Conservation (phyloP, 768 basidiomycete genomes). For the Russula sp. region DNA sequence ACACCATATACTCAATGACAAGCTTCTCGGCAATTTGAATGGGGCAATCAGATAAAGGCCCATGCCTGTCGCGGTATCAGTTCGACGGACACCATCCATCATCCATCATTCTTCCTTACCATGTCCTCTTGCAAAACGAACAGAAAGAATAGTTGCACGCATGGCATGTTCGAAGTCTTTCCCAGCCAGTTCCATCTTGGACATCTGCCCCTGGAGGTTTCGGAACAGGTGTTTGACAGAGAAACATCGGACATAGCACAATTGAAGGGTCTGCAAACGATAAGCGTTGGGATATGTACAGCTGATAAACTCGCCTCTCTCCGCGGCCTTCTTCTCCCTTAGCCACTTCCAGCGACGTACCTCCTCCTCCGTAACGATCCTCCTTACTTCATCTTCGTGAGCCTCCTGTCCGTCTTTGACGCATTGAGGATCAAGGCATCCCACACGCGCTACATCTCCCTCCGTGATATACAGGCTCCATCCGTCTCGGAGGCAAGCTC, state of each 20-base stretch:
- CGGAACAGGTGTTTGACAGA: conserved; percentile 77
- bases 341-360: conserved; percentile 75
- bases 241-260: conserved; percentile 71
- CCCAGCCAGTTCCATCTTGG: conserved; percentile 63
- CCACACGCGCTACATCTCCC: conserved; percentile 68
- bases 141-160: conserved; percentile 77
- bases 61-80: conserved; percentile 54
- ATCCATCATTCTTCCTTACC: conserved; percentile 40
- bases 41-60: conserved; percentile 65
- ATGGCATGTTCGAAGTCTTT: conserved; percentile 63
- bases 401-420: conserved; percentile 59
- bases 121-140: conserved; percentile 73
- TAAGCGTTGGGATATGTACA: neutral
- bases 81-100: neutral
- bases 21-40: conserved; percentile 61
- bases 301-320: conserved; percentile 46
- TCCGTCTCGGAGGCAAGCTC: conserved; percentile 70
- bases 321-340: conserved; percentile 61
- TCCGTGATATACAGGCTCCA: conserved; percentile 80
- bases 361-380: conserved; percentile 61
- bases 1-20: conserved; percentile 59
- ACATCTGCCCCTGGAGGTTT: conserved; percentile 40
- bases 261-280: conserved; percentile 59
- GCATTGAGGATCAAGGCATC: conserved; percentile 77
- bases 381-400: conserved; percentile 63